Conservation (phyloP, 805 yeast genomes). For the Starmerella sp. region DNA sequence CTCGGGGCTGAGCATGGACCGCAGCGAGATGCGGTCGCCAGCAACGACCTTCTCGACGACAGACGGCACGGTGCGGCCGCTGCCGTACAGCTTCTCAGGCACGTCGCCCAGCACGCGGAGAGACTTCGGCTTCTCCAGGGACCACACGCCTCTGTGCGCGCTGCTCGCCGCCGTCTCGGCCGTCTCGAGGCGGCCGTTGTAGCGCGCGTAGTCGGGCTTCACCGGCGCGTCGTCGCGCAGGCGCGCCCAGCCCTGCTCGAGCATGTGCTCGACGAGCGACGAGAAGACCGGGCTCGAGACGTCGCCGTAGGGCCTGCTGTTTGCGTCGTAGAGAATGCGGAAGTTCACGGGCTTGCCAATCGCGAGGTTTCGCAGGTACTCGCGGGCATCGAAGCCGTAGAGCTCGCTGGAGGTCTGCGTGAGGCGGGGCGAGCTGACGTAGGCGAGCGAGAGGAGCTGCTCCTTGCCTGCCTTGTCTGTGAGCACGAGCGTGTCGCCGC, state of each 20-base stretch:
- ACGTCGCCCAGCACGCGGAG: slow-evolving; percentile 16
- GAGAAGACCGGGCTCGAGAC: slow-evolving; percentile 50
- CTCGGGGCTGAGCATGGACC: slow-evolving; percentile 40
- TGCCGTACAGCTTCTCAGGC: slow-evolving; percentile 22
- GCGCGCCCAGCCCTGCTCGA: slow-evolving; percentile 51
- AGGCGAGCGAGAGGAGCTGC: slow-evolving; percentile 52
- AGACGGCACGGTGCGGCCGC: slow-evolving; percentile 37
- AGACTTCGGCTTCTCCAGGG: slow-evolving; percentile 7
- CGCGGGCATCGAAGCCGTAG: slow-evolving; percentile 48
- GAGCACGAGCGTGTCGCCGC: slow-evolving; percentile 60
- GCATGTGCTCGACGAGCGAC: slow-evolving; percentile 46
- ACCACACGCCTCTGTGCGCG: slow-evolving; percentile 52
- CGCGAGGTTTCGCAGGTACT: slow-evolving; percentile 46
- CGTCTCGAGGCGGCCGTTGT: slow-evolving; percentile 24
- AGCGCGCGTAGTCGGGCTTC: slow-evolving; percentile 36
- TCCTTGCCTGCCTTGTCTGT: slow-evolving; percentile 44
- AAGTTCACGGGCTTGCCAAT: slow-evolving; percentile 56
- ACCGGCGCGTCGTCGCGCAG: slow-evolving; percentile 42
- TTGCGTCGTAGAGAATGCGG: slow-evolving; percentile 42
- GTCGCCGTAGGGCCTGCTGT: slow-evolving; percentile 59
- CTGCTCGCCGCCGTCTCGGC: slow-evolving; percentile 39
- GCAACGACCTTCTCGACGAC: slow-evolving; percentile 65
- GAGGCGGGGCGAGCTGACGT: slow-evolving; percentile 48
- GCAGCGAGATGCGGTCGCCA: slow-evolving; percentile 65
- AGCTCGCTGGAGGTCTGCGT: slow-evolving; percentile 28